phyloP scores from a whole-genome alignment of 164 flowering plant genomes.

The Stephania yunnanensis region DNA sequence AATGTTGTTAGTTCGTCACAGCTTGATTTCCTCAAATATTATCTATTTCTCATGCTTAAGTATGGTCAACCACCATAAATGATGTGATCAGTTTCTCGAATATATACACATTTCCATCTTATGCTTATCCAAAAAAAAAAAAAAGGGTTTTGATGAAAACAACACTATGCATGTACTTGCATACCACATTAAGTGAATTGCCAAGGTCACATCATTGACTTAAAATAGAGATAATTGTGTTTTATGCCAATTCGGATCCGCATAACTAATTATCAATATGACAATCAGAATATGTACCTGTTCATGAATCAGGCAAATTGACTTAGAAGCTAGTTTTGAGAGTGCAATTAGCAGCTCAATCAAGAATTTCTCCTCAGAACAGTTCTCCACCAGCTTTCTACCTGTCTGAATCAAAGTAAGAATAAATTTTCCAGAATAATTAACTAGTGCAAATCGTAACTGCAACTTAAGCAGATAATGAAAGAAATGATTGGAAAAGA shows the following conservation, averaged over 20 bases:
- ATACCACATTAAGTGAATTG: neutral
- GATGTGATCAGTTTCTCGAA: neutral
- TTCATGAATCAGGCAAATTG: conserved; percentile 35
- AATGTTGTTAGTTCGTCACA: neutral
- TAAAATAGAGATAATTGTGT: neutral
- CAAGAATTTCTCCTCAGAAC: conserved; percentile 42
- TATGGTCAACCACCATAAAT: neutral
- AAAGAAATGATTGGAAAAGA: no score
- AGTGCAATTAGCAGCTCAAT: conserved; percentile 55
- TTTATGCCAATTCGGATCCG: neutral
- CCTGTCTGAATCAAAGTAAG: conserved; percentile 42
- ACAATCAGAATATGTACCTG: conserved; percentile 18
- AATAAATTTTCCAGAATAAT: no score
- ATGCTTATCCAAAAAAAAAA: neutral
- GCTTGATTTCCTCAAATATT: neutral
- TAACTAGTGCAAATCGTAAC: no score
- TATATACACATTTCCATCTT: neutral
- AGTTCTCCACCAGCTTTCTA: conserved; percentile 36
- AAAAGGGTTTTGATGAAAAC: neutral
- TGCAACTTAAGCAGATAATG: no score
- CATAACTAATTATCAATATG: neutral
- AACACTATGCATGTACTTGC: neutral
- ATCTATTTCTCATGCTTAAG: neutral
- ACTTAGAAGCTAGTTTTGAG: conserved; percentile 62
- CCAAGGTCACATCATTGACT: neutral